Evolutionary conservation across 495 filamentous ascomycete species (phyloP), one percentile per base, ranked within the genome.

Genomic region (Niebla homalea): DNA sequence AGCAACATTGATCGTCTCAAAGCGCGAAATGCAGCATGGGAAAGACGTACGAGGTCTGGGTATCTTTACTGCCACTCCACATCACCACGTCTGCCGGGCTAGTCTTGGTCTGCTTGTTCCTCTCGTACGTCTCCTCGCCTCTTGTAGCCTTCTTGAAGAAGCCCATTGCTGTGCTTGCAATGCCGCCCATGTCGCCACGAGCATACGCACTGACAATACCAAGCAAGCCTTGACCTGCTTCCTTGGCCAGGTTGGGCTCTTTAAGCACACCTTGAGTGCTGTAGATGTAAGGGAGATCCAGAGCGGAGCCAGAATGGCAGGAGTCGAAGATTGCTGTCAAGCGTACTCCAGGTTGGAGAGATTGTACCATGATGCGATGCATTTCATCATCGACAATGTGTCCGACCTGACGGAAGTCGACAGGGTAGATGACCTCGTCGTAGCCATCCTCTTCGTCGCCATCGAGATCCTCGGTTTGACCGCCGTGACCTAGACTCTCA

Each of bases 381-480:
- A 98, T 94, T 69, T 97, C 90, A 59, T 98, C 92, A 63, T 98
- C 92, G 50, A 93, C 88, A 57, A 98, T 95, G 64, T 96, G 92
- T 3, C 92, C 92, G 38, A 83, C 82, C 48, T 76, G 74, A 36
- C 87, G 74, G 74, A 94, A 97, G 63, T 98, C 92, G 4, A 96
- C 88, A 3, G 92, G 92, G 63, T 96, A 98, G 60, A 98, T 93
- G 39, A 95, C 93, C 67, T 98, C 92, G 59, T 98, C 92, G 60
- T 94, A 94, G 52, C 90, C 90, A 57, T 95, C 89, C 14, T 89
- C 84, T 67, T 95, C 89, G 60, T 95, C 89, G 14, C 89, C 92
- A 56, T 97, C 90, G 14, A 89, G 68, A 68, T 98, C 92, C 56
- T 84, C 84, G n/a, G 92, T 96, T 64, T 96, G 92, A 48, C 92